Evolutionary conservation across 2,329 filamentous ascomycete species (phyloP).

Genomic region (Triangularia setosa): DNA sequence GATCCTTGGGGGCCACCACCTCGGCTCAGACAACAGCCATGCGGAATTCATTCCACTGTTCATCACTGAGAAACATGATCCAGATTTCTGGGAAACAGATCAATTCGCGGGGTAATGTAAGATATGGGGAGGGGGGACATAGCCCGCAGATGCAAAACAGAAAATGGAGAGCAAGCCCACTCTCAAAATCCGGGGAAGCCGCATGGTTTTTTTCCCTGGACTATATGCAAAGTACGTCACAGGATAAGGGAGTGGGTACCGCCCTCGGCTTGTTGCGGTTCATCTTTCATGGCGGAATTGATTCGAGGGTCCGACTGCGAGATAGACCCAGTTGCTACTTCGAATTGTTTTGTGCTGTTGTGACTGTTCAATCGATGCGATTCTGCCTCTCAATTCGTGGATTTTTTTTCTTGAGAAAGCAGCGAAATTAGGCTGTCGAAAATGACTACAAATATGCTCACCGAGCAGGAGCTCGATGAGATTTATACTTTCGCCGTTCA

Average conservation of each 20-base stretch:
- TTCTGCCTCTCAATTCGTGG: background rate
- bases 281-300: background rate
- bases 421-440: background rate
- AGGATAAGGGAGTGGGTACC: background rate
- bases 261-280: background rate
- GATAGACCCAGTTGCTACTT: background rate
- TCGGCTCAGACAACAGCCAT: background rate
- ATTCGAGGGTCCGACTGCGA: background rate
- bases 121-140: background rate
- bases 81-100: background rate
- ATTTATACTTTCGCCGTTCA: conserved; percentile 69
- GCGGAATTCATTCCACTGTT: background rate
- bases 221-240: background rate
- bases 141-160: background rate
- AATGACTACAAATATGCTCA: conserved; percentile 22
- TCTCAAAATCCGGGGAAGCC: background rate
- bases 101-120: background rate
- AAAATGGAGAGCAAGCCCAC: background rate
- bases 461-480: conserved; percentile 51
- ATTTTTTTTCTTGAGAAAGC: background rate
- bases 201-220: background rate
- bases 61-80: background rate
- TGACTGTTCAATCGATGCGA: background rate
- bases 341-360: background rate
- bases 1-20: background rate